Evolutionary conservation across 441 rosid genomes (phyloP), one percentile per base, ranked within the genome.

Genomic region (Gossypium davidsonii): DNA sequence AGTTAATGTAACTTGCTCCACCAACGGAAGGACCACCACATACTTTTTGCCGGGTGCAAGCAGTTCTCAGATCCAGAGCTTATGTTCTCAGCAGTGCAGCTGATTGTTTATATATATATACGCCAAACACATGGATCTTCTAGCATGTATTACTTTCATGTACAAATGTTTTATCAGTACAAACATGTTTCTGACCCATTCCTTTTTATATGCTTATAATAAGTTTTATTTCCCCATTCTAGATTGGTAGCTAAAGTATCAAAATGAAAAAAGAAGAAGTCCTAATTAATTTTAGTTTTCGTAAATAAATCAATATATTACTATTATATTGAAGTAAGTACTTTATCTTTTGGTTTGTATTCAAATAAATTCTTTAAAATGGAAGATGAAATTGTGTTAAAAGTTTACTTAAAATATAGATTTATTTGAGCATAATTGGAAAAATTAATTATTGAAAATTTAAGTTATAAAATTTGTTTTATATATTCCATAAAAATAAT

Each of bases 1-100:
- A 75, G 79, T 85, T 42, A 93, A 86, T 76, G 15, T 93, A 68
- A 93, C 94, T 7, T 93, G 97, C 86, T 79, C 82, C 48, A 82
- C 75, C 80, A 90, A 81, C 25, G 91, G 94, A 26, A 89, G 82
- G 74, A 84, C 89, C 15, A 76, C 64, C 59, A 31, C 82, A 6
- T 90, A 89, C 81, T 65, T 81, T 34, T 73, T 89, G 86, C 66
- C 92, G 3, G 75, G 78, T 56, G 78, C 86, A 9, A 82, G 89
- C 34, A 70, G 17, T 58, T 79, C 96, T 34, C 78, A 85, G 84
- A 87, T 91, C 20, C 85, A 77, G 72, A 84, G 89, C 67, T 61
- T 87, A 21, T 87, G 93, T 51, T 42, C 81, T 31, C 76, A 81
- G 83, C 83, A 88, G 76, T 93, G 98, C 78, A 64, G 82, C 60